Evolutionary conservation across 148 eudicot species (phyloP), one percentile per base, ranked within the genome.

Genomic region (Oxyria digyna): DNA sequence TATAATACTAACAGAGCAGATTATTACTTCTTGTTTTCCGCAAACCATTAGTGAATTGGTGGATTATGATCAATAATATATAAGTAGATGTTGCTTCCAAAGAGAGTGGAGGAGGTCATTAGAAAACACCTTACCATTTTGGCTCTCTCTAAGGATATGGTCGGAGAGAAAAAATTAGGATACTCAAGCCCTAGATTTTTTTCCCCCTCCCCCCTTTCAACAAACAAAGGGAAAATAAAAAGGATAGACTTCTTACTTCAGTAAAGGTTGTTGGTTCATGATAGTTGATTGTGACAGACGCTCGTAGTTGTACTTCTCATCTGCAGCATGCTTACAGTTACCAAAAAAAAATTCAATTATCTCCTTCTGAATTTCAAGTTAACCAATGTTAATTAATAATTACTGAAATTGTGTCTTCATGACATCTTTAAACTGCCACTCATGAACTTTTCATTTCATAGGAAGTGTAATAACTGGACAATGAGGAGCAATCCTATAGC

Each of bases 291-390:
- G 86, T 21, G 96, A 81, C 62, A 93, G 82, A 37, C 79, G 88
- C 81, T 93, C 98, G 75, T 79, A 93, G 79, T 93, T 93, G 80
- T 86, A 93, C 76, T 93, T 93, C 80, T 93, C 98, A 79, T 93
- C 98, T 72, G 98, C 98, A 73, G 98, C 98, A 87, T 93, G 98
- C 98, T 93, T 84, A 69, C 8, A 67, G 57, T 37, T 38, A n/a
- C n/a, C 38, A 45, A 68, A 67, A 57, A 72, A 73, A 50, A 72
- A 4, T 54, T 24, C 43, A 71, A 17, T 67, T 27, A 65, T 33
- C 13, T 37, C 9, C 23, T 14, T 29, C 43, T 10, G n/a, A 24
- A 17, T 6, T 57, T 57, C 37, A 26, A 13, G 63, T 27, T 12
- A 14, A 12, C 35, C 35, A 57, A 57, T 26, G 35, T 57, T 12